Base-by-base conservation (phyloP, 208 protist species). In the Naegleria lovaniensis region DNA sequence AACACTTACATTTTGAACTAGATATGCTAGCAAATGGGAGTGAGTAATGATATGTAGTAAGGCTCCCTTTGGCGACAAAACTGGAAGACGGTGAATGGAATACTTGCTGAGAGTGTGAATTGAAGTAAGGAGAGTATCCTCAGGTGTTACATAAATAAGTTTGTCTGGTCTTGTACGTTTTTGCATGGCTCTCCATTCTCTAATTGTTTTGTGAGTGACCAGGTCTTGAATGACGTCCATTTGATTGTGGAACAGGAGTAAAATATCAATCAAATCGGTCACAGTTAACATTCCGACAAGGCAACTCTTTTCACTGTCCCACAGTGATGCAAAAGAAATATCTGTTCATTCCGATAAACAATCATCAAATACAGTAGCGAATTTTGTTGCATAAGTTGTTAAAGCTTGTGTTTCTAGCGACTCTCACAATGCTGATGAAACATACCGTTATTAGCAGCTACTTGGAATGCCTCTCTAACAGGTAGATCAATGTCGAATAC, bases 221-320 rank as follows among this genome's bases (percentile, higher is more conserved):
- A 90, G 5, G 3, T 90, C 88, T 58, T 86, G 38, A 76, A 90
- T 84, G 5, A 90, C 79, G 11, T 85, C 40, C 15, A 41, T 52
- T 58, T 84, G 25, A 76, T 76, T 41, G 33, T 85, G 88, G 33
- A 41, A 90, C 9, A 59, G 22, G 0, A 76, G 39, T 38, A 90
- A 58, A 58, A 90, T n/a, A 58, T 90, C 88, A 59, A 90, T 90
- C 40, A 90, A 76, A 76, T 90, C 88, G 3, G 88, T 90, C 4
- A 90, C 88, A 38, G 88, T 90, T 58, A 90, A 90, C 41, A 90
- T 76, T n/a, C 88, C 88, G 7, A 67, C 41, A 76, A 90, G 39
- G 33, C n/a, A 29, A 29, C 41, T 90, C 33, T 22, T 90, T 33
- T 51, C 52, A 38, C 88, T 58, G 22, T 90, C 88, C 88, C 88